A percentile compares a stretch with the other conserved stretches of the same genome.
phyloP scores from a whole-genome alignment of 2,329 filamentous ascomycete genomes.

The Aspergillus sp. region DNA sequence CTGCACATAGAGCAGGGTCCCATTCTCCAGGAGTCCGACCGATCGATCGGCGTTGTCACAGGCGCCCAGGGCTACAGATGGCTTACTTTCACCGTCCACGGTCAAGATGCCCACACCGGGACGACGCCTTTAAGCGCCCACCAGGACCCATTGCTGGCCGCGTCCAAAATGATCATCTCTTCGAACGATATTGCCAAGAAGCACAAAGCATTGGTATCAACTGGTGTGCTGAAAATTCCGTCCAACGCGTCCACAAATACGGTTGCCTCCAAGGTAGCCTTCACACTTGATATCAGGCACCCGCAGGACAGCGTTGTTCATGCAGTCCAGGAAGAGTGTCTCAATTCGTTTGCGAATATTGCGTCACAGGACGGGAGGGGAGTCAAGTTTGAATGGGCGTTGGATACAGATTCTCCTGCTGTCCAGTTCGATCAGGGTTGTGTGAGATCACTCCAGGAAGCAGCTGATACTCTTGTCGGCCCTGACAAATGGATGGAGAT shows the following conservation, averaged over 20 bases:
- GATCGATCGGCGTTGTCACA: slow-evolving; percentile 56
- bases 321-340: slow-evolving; percentile 46
- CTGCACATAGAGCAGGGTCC: slow-evolving; percentile 74
- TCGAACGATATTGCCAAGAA: slow-evolving; percentile 51
- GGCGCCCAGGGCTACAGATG: slow-evolving; percentile 63
- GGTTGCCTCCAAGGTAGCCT: slow-evolving; percentile 53
- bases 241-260: slow-evolving; percentile 58
- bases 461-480: slow-evolving; percentile 47
- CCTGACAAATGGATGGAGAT: slow-evolving; percentile 38
- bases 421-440: slow-evolving; percentile 55
- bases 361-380: slow-evolving; percentile 45
- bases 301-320: slow-evolving; percentile 46
- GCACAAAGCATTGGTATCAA: slow-evolving; percentile 51
- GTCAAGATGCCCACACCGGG: slow-evolving; percentile 59
- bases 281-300: slow-evolving; percentile 57
- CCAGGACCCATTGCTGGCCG: slow-evolving; percentile 55
- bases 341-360: slow-evolving; percentile 46
- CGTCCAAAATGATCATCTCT: slow-evolving; percentile 54
- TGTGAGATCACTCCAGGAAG: slow-evolving; percentile 49
- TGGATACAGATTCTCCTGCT: slow-evolving; percentile 49
- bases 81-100: slow-evolving; percentile 55
- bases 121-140: slow-evolving; percentile 56
- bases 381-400: slow-evolving; percentile 43
- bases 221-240: slow-evolving; percentile 53
- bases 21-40: slow-evolving; percentile 51